A percentile compares a stretch with the other conserved stretches of the same genome.
phyloP scores from a whole-genome alignment of 1,284 basidiomycete genomes.

The Sporisorium exsertum region DNA sequence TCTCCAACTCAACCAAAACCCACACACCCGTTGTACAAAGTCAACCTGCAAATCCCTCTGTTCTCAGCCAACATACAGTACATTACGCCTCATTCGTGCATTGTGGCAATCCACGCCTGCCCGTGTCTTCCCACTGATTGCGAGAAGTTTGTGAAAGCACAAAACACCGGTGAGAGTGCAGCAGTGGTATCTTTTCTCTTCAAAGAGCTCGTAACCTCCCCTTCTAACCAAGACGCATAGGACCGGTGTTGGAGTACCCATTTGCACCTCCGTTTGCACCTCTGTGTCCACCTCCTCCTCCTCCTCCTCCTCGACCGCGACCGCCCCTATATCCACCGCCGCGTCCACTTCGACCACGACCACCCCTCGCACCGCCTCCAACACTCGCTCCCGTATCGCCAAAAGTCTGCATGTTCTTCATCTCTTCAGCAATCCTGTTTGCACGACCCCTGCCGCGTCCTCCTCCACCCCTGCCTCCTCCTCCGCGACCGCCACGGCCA shows the following conservation, averaged over 20 bases:
- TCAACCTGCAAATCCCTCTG: no score
- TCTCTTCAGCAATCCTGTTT: slow-evolving; percentile 60
- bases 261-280: not conserved
- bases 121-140: no score
- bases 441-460: slow-evolving; percentile 50
- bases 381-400: slow-evolving; percentile 54
- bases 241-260: slow-evolving; percentile 14
- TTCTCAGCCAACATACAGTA: no score
- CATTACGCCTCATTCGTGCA: no score
- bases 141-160: no score
- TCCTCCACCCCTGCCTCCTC: slow-evolving; percentile 32
- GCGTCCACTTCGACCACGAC: slow-evolving; percentile 22
- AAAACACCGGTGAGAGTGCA: not conserved
- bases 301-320: slow-evolving; percentile 8
- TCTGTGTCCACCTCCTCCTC: not conserved
- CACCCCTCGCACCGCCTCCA: slow-evolving; percentile 14
- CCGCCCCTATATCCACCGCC: slow-evolving; percentile 17
- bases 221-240: slow-evolving; percentile 30
- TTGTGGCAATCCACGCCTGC: no score
- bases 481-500: slow-evolving; percentile 31
- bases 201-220: no score
- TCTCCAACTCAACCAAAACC: not conserved
- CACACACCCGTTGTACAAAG: no score
- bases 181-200: no score
- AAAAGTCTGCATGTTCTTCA: slow-evolving; percentile 66